phyloP scores from a whole-genome alignment of 768 basidiomycete species.

The Pulveroboletus sp. region DNA sequence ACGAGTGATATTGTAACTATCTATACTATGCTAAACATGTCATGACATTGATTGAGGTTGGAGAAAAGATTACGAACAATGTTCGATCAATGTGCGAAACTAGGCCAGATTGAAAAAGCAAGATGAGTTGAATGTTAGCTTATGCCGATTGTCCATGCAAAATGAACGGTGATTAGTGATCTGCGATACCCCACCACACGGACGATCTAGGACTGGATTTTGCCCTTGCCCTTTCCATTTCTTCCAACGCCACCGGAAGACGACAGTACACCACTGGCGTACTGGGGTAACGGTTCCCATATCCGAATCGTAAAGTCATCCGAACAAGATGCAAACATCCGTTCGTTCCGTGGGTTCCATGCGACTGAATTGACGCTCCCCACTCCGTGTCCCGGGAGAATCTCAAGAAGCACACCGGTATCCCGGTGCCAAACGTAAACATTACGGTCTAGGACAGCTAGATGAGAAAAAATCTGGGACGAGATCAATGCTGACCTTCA shows the following conservation, averaged over 20 bases:
- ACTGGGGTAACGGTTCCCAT: constrained; percentile 57
- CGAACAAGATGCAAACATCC: constrained; percentile 95
- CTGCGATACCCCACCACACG: constrained; percentile 11
- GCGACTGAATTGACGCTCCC: constrained; percentile 94
- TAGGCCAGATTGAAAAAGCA: constrained; percentile 18
- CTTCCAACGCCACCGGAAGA: constrained; percentile 20
- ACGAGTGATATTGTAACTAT: constrained; percentile 31
- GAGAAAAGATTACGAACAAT: constrained; percentile 20
- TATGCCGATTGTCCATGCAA: constrained; percentile 27
- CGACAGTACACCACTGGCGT: constrained; percentile 15
- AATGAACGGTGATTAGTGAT: constrained; percentile 21
- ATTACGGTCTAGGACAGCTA: constrained; percentile 63
- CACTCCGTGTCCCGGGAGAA: constrained; percentile 79
- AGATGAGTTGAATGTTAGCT: constrained; percentile 27
- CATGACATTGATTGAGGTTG: constrained; percentile 21
- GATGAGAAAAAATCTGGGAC: constrained; percentile 6
- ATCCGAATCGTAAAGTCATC: constrained; percentile 89
- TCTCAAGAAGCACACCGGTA: constrained; percentile 76
- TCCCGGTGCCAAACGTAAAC: constrained; percentile 96
- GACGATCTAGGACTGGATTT: constrained; percentile 43
- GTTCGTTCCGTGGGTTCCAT: constrained; percentile 87
- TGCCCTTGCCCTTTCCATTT: constrained; percentile 62
- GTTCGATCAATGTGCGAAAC: constrained; percentile 21
- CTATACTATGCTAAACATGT: constrained; percentile 33
- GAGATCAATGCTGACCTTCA: constrained; percentile 62